A percentile compares a stretch with the other conserved stretches of the same genome.
These are phyloP conservation scores for Fusarium protoensiforme DNA, from an alignment of 2,329 filamentous ascomycete genomes.

Conservation along the genomic window DNA sequence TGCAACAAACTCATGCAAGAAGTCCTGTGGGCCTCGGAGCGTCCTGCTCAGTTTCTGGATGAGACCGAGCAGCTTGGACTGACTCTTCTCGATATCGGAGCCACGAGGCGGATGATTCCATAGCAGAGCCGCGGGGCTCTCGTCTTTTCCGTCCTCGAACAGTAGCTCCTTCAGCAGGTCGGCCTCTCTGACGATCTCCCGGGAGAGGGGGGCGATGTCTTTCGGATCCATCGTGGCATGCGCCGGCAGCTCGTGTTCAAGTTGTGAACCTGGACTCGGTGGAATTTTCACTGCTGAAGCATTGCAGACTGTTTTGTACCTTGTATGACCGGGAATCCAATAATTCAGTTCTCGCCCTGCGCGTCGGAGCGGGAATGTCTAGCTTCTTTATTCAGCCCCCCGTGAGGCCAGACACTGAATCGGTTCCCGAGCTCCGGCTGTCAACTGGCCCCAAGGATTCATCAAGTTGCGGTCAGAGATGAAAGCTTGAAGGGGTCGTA, in stretches of 20 bases:
- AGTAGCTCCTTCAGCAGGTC: slow-evolving; percentile 2
- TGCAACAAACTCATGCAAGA: slow-evolving; percentile 56
- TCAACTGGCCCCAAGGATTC: not conserved
- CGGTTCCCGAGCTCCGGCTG: not conserved
- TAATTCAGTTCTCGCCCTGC: not conserved
- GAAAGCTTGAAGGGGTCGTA: not conserved
- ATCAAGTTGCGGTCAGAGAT: not conserved
- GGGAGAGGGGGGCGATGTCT: slow-evolving; percentile 13
- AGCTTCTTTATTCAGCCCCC: not conserved
- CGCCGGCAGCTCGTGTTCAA: slow-evolving; percentile 13
- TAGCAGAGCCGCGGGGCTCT: not conserved
- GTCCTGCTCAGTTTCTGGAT: slow-evolving; percentile 9
- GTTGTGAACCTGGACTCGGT: not conserved
- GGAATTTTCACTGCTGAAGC: not conserved
- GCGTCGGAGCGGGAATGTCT: not conserved
- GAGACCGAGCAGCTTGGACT: slow-evolving; percentile 15
- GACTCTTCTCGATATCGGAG: slow-evolving; percentile 3
- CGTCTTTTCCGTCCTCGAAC: not conserved
- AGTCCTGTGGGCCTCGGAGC: slow-evolving; percentile 12
- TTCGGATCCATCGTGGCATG: slow-evolving; percentile 18
- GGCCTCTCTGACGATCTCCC: slow-evolving; percentile 17
- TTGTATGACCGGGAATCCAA: slow-evolving; percentile 2
- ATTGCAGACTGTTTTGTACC: not conserved
- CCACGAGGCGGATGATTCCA: slow-evolving; percentile 5
- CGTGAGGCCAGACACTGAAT: not conserved